phyloP scores from a whole-genome alignment of 345 rosid genomes.

The Bruguiera sexangula region DNA sequence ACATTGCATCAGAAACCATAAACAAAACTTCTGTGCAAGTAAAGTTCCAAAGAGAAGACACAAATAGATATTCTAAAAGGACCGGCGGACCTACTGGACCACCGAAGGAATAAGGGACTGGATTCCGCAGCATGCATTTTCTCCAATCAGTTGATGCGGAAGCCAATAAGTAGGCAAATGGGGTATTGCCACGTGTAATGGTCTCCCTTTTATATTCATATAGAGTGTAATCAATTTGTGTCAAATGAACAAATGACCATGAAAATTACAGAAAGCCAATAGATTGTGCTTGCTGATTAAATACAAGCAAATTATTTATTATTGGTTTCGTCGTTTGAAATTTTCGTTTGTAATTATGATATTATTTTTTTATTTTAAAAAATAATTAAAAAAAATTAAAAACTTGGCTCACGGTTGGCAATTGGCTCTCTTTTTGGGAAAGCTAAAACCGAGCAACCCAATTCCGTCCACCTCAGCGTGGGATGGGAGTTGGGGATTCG shows the following conservation, averaged over 20 bases:
- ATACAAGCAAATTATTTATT: neutral
- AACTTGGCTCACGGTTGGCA: slow-evolving; percentile 37
- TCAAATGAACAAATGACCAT: neutral
- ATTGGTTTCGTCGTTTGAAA: too few species aligned
- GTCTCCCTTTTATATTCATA: slow-evolving; percentile 15
- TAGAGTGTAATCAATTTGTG: slow-evolving; percentile 1
- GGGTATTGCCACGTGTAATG: slow-evolving; percentile 28
- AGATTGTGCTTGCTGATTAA: neutral
- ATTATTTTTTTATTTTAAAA: too few species aligned
- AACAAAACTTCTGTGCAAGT: slow-evolving; percentile 16
- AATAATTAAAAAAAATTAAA: too few species aligned
- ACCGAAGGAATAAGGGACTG: slow-evolving; percentile 16
- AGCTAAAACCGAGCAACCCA: slow-evolving; percentile 28
- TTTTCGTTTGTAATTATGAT: neutral
- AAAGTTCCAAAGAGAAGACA: slow-evolving; percentile 33
- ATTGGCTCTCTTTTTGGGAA: slow-evolving; percentile 30
- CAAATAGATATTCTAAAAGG: slow-evolving; percentile 2
- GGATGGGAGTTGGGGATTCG: slow-evolving; percentile 38
- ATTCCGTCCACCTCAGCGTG: slow-evolving; percentile 36
- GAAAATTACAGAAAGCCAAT: too few species aligned
- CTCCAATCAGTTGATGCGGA: slow-evolving; percentile 22
- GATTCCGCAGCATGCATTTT: slow-evolving; percentile 26
- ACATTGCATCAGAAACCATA: slow-evolving; percentile 29
- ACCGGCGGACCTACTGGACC: neutral
- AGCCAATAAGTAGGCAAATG: slow-evolving; percentile 30